A percentile compares a stretch with the other conserved stretches of the same genome.
Conservation (phyloP, 768 basidiomycete genomes). For the Goffeauzyma gilvescens region DNA sequence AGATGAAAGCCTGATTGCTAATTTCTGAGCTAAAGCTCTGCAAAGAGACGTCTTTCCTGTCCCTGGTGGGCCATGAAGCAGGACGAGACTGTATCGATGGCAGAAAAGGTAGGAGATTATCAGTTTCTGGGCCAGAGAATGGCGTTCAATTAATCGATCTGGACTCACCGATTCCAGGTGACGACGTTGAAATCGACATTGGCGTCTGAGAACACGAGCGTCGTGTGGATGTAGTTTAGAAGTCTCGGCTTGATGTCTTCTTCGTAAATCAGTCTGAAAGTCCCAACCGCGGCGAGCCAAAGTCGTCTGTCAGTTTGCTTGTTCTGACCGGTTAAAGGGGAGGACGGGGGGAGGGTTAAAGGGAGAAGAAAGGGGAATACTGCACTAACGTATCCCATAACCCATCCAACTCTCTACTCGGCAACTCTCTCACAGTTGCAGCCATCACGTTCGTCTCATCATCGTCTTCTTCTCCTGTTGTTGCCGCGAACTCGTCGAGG, state of each 20-base stretch:
- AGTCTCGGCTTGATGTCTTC: slow-evolving; percentile 66
- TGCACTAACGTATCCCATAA: slow-evolving; percentile 48
- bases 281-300: too few relatives aligned
- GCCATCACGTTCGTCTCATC: slow-evolving; percentile 62
- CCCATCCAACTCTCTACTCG: slow-evolving; percentile 65
- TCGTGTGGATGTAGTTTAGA: slow-evolving; percentile 86
- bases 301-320: too few relatives aligned
- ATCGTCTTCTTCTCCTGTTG: slow-evolving; percentile 36
- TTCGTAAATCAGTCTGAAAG: slow-evolving; percentile 61
- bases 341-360: not conserved
- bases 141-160: too few relatives aligned
- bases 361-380: not conserved
- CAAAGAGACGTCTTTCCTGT: slow-evolving; percentile 94
- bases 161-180: slow-evolving; percentile 62
- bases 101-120: not conserved
- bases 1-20: slow-evolving; percentile 72
- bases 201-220: slow-evolving; percentile 66
- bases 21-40: slow-evolving; percentile 82
- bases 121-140: not conserved
- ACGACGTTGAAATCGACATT: slow-evolving; percentile 51
- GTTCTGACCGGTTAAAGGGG: too few relatives aligned
- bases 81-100: slow-evolving; percentile 41
- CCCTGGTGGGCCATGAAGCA: slow-evolving; percentile 90
- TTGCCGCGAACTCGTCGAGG: slow-evolving; percentile 43
- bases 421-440: slow-evolving; percentile 74